Evolutionary conservation across 2,329 filamentous ascomycete species (phyloP).

Genomic region (Hypoxylon sp.): DNA sequence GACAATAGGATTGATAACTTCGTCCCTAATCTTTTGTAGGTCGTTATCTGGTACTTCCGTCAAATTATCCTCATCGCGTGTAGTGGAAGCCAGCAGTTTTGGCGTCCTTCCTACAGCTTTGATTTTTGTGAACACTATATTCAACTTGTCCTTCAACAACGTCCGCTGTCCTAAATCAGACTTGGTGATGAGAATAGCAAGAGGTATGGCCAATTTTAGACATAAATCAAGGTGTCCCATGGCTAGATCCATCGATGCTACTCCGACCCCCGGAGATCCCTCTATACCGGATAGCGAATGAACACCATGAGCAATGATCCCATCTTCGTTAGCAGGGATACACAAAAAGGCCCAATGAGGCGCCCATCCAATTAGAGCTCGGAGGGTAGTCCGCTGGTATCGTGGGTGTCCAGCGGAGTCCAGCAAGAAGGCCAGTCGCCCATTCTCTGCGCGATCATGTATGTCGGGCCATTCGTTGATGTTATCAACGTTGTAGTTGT

Average conservation of each 20-base stretch:
- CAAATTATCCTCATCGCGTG: constrained; percentile 65
- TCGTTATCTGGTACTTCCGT: constrained; percentile 70
- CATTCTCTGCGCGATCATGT: constrained; percentile 80
- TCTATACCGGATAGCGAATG: constrained; percentile 64
- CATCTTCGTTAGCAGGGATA: constrained; percentile 82
- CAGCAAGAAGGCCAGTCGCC: constrained; percentile 86
- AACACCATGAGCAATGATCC: constrained; percentile 58
- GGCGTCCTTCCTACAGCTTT: constrained; percentile 83
- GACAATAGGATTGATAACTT: constrained; percentile 66
- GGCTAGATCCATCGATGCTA: constrained; percentile 77
- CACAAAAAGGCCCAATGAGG: constrained; percentile 95
- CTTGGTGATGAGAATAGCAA: constrained; percentile 90
- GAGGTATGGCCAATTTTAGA: constrained; percentile 81
- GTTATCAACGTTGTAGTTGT: constrained; percentile 90
- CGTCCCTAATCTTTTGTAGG: constrained; percentile 68
- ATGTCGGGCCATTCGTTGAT: constrained; percentile 96
- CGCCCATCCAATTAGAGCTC: constrained; percentile 94
- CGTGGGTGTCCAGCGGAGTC: constrained; percentile 93
- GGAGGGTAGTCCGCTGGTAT: constrained; percentile 88
- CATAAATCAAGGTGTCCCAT: constrained; percentile 88
- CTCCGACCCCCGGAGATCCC: constrained; percentile 65
- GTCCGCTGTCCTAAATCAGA: constrained; percentile 85
- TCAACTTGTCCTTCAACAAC: constrained; percentile 78
- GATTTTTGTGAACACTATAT: constrained; percentile 80
- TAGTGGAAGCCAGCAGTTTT: constrained; percentile 75